Evolutionary conservation across 441 rosid species (phyloP).

Genomic region (Corymbia calophylla): DNA sequence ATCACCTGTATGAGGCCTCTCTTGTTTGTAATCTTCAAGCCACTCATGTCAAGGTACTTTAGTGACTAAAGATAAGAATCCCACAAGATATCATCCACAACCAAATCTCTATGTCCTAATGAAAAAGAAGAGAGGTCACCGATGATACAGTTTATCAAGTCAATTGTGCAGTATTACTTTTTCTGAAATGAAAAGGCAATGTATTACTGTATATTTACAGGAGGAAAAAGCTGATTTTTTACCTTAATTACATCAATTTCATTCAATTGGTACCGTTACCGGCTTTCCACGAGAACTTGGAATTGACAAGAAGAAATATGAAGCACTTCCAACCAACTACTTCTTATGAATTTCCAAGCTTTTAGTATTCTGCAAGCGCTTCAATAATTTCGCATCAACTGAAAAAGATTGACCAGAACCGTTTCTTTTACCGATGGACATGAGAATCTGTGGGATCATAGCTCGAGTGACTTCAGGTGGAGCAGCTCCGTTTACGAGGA

Average conservation of each 20-base stretch:
- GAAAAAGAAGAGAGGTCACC: background rate
- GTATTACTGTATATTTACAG: background rate
- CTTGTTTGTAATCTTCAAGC: accelerated
- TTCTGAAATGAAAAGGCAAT: background rate
- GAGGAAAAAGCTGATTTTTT: background rate
- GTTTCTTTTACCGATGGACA: background rate
- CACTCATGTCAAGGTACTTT: background rate
- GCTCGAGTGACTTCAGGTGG: background rate
- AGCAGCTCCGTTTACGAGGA: background rate
- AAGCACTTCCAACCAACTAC: background rate
- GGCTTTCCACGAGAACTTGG: background rate
- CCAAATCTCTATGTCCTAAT: background rate
- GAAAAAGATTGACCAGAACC: background rate
- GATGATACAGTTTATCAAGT: no score
- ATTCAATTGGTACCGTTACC: background rate
- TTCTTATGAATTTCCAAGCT: background rate
- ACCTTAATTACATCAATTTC: background rate
- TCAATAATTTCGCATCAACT: background rate
- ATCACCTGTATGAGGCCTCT: no score
- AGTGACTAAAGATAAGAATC: background rate
- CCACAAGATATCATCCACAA: background rate
- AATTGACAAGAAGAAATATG: background rate
- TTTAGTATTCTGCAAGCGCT: background rate
- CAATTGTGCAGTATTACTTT: background rate
- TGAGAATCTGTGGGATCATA: background rate